Percentiles rank a stretch among this genome's conserved stretches.
Conservation (phyloP, 2,329 filamentous ascomycete species). For the Ceratocystis destructans region DNA sequence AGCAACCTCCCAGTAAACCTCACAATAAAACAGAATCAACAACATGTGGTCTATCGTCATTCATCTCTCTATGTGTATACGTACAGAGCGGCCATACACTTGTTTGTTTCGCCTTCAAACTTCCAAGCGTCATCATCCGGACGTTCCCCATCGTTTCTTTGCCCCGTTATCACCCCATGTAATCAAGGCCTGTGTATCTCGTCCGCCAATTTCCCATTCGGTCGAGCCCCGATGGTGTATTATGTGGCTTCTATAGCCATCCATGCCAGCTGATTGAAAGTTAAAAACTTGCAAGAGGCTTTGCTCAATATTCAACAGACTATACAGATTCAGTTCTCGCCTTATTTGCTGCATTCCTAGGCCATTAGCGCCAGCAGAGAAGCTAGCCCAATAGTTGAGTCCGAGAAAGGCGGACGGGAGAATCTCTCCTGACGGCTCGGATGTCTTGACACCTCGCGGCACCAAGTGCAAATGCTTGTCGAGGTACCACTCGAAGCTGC, state of each 20-base stretch:
- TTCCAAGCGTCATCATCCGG: neutral
- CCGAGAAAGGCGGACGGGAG: neutral
- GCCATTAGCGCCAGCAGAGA: neutral
- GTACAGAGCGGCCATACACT: too few relatives aligned
- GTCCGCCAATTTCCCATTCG: neutral
- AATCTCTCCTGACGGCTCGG: conserved; percentile 1
- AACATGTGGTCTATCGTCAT: neutral
- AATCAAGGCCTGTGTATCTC: neutral
- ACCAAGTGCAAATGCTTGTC: conserved; percentile 4
- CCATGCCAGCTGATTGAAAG: neutral
- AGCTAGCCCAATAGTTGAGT: neutral
- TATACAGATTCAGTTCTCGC: neutral
- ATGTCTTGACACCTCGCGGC: neutral
- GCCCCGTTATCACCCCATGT: neutral
- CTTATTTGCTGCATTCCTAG: neutral
- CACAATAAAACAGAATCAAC: neutral
- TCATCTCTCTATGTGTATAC: too few relatives aligned
- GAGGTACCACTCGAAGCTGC: neutral
- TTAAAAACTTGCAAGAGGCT: conserved; percentile 6
- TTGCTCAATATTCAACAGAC: conserved; percentile 8
- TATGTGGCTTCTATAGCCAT: neutral
- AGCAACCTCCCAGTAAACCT: neutral
- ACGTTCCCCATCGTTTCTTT: neutral
- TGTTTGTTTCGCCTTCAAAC: neutral
- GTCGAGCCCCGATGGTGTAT: neutral